Conservation (phyloP, 2,329 filamentous ascomycete species). For the Verticillium albo-atrum region DNA sequence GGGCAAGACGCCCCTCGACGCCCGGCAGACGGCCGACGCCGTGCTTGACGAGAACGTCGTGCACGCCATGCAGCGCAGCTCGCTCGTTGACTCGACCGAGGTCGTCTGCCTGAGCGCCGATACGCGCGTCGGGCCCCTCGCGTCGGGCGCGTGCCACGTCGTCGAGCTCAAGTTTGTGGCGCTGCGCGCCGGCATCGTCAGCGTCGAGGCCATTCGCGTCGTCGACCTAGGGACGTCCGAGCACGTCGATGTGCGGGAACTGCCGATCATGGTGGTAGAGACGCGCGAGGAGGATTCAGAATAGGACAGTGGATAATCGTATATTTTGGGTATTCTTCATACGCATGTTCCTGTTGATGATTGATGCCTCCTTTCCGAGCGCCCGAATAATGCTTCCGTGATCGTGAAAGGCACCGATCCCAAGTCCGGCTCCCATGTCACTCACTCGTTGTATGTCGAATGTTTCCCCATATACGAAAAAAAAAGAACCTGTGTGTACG, state of each 20-base stretch:
- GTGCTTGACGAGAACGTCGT: constrained; percentile 68
- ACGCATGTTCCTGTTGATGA: neutral
- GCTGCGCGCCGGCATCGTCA: constrained; percentile 59
- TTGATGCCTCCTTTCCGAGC: neutral
- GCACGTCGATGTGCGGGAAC: constrained; percentile 70
- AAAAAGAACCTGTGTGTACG: neutral
- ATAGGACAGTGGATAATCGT: neutral
- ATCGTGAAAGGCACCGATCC: neutral
- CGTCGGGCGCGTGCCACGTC: constrained; percentile 68
- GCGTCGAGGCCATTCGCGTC: constrained; percentile 68
- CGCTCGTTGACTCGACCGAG: constrained; percentile 59
- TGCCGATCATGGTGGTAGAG: constrained; percentile 63
- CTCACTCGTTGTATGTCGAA: neutral
- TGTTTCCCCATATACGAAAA: too few species aligned
- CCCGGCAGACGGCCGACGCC: constrained; percentile 52
- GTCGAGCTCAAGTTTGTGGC: constrained; percentile 70
- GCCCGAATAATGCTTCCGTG: neutral
- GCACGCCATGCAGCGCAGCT: constrained; percentile 65
- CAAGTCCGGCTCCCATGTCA: neutral
- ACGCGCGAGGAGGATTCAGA: constrained; percentile 10
- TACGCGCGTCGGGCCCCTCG: constrained; percentile 66
- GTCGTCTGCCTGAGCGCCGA: constrained; percentile 73
- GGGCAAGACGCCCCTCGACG: constrained; percentile 11
- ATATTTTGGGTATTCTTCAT: neutral
- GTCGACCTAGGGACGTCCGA: constrained; percentile 71